Conservation (phyloP, 139 green algal species). For the Zygnema circumcarinatum region DNA sequence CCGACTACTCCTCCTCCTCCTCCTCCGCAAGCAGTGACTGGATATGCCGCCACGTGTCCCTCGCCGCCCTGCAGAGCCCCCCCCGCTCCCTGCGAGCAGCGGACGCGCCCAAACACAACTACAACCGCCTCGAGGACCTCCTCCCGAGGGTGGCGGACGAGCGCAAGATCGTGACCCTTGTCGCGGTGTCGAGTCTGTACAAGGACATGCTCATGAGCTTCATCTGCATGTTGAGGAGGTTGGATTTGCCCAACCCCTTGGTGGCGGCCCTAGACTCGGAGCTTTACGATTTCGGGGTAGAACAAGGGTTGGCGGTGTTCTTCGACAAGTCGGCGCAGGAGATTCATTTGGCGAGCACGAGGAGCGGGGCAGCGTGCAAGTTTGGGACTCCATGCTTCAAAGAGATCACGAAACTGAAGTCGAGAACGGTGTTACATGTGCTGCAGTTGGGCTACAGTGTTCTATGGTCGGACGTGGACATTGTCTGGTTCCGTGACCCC, state of each 20-base stretch:
- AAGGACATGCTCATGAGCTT: conserved; percentile 57
- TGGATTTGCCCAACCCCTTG: conserved; percentile 40
- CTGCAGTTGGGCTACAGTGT: conserved; percentile 45
- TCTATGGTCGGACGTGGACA: conserved; percentile 49
- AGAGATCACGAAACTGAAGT: conserved; percentile 48
- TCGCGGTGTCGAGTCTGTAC: conserved; percentile 34
- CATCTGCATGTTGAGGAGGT: conserved; percentile 32
- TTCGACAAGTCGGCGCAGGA: not conserved
- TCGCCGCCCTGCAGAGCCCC: not conserved
- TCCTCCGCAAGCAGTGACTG: not conserved
- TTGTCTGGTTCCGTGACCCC: conserved; percentile 44
- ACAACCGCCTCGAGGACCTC: conserved; percentile 10
- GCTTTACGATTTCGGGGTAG: conserved; percentile 39
- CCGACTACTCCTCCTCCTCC: not conserved
- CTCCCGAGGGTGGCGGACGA: not conserved
- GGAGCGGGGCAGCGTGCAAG: not conserved
- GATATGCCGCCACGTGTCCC: no score
- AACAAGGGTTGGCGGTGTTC: conserved; percentile 47
- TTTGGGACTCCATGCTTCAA: conserved; percentile 33
- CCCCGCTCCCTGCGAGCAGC: not conserved
- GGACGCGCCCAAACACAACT: not conserved
- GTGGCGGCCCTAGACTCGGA: conserved; percentile 45
- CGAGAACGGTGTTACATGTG: conserved; percentile 8
- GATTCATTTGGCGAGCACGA: not conserved
- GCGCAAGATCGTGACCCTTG: conserved; percentile 16